Evolutionary conservation across 2,329 filamentous ascomycete genomes (phyloP).

Genomic region (Leptographium flavum): DNA sequence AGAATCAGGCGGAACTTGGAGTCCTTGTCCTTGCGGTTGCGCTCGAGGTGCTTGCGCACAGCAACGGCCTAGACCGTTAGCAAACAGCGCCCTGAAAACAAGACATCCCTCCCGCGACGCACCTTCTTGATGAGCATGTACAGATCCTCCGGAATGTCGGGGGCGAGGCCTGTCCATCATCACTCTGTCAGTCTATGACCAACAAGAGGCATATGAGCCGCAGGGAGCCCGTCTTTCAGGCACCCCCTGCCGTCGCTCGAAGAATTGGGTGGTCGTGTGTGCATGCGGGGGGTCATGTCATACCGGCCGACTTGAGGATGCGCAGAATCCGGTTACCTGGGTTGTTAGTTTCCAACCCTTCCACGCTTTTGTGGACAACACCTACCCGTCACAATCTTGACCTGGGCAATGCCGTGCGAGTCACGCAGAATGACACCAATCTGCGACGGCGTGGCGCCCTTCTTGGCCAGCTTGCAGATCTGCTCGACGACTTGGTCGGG

Average conservation of each 20-base stretch:
- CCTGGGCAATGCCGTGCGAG: slow-evolving; percentile 94
- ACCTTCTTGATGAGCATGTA: slow-evolving; percentile 99
- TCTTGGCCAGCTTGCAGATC: slow-evolving; percentile 98
- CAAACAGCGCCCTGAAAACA: background rate
- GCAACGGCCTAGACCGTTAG: slow-evolving; percentile 57
- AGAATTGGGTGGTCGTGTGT: background rate
- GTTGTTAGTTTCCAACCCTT: too few relatives aligned
- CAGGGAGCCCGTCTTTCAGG: too few relatives aligned
- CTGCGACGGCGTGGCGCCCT: slow-evolving; percentile 96
- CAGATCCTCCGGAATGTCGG: slow-evolving; percentile 97
- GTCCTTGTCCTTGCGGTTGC: slow-evolving; percentile 99
- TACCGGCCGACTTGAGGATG: slow-evolving; percentile 97
- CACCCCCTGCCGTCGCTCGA: background rate
- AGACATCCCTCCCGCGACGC: slow-evolving; percentile 11
- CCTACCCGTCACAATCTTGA: slow-evolving; percentile 96
- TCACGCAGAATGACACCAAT: slow-evolving; percentile 98
- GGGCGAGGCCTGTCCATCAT: slow-evolving; percentile 90
- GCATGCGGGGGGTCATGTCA: slow-evolving; percentile 38
- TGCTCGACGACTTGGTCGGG: slow-evolving; percentile 97
- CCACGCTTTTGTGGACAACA: too few relatives aligned
- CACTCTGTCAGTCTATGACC: slow-evolving; percentile 88
- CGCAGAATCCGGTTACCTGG: slow-evolving; percentile 99
- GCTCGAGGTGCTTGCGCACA: slow-evolving; percentile 99
- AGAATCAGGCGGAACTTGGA: slow-evolving; percentile 99
- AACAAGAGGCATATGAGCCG: slow-evolving; percentile 58